Evolutionary conservation across 371 early-diverging fungal genomes (phyloP).

Genomic region (Blakeslea trispora): DNA sequence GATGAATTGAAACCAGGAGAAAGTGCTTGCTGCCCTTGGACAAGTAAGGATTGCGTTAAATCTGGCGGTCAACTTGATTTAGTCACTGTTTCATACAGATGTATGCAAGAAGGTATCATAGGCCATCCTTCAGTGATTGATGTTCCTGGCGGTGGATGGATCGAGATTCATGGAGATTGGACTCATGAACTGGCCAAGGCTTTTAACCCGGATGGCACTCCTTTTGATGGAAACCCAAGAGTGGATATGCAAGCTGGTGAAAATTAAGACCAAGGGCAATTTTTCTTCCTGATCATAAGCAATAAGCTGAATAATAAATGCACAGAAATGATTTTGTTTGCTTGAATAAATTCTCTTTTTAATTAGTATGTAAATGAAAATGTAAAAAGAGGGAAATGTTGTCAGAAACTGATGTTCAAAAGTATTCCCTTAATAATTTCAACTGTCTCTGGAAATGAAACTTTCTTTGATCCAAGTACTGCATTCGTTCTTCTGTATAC

Average conservation of each 20-base stretch:
- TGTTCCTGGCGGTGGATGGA: constrained; percentile 8
- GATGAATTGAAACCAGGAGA: not conserved
- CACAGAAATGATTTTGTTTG: too few relatives aligned
- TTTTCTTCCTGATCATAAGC: too few relatives aligned
- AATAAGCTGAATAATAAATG: too few relatives aligned
- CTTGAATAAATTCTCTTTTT: too few relatives aligned
- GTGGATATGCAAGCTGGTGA: constrained; percentile 6
- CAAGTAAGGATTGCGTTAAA: constrained; percentile 2
- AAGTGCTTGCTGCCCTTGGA: constrained; percentile 5
- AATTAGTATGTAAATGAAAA: too few relatives aligned
- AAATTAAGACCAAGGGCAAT: too few relatives aligned
- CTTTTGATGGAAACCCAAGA: not conserved
- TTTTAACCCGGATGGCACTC: constrained; percentile 3
- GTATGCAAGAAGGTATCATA: not conserved
- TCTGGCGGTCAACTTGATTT: not conserved
- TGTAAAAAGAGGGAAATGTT: too few relatives aligned
- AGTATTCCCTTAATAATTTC: constrained; percentile 1
- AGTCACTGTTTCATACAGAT: not conserved
- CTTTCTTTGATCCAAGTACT: constrained; percentile 7
- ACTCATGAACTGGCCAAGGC: not conserved
- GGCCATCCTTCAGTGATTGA: not conserved
- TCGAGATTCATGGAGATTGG: constrained; percentile 1
- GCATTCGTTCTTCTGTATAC: constrained; percentile 9
- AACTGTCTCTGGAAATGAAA: constrained; percentile 8
- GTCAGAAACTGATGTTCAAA: too few relatives aligned